Base-by-base conservation (phyloP, 208 protist species). In the Tetramitus jugosus region DNA sequence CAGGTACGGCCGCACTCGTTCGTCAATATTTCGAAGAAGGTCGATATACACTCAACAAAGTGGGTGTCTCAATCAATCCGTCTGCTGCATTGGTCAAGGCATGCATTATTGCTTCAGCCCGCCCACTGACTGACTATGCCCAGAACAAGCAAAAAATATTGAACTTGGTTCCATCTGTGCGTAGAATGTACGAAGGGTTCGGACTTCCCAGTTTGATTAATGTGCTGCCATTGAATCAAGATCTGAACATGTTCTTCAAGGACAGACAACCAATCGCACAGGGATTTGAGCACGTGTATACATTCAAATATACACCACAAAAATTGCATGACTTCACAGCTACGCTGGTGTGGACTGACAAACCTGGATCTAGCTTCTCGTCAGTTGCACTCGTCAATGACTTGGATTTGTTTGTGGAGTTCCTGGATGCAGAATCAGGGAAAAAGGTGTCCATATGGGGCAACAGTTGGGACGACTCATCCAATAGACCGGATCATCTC, bases 11-110 rank as follows among this genome's bases (percentile, higher is more conserved):
- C 0, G 89, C 89, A 1, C 76, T 96, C n/a, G 77, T 94, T 33
- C 83, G 92, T 42, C 90, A 96, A 79, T 94, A 94, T 64, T 79
- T 94, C 29, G 81, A 87, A 2, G 79, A 89, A 67, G 52, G 80
- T n/a, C 83, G 79, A 60, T 45, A 81, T 26, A 39, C 87, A 14
- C 20, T 46, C 1, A 76, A 78, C 26, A 87, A 88, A 26, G 20
- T 10, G 20, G 20, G 20, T 26, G 49, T 10, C 49, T 26, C 20
- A 10, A 56, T 56, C 31, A 86, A 90, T 80, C 84, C 81, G 69
- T n/a, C 37, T 39, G 67, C 79, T 43, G n/a, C 89, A 88, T 80
- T 86, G 88, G 4, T 94, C 87, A 0, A 82, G 85, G 37, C 87
- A 87, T 45, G 84, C 86, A 56, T 84, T 78, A 14, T 82, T 81